A percentile compares a stretch with the other conserved stretches of the same genome.
phyloP scores from a whole-genome alignment of 257 asterid species.

The Gardenia jasminoides region DNA sequence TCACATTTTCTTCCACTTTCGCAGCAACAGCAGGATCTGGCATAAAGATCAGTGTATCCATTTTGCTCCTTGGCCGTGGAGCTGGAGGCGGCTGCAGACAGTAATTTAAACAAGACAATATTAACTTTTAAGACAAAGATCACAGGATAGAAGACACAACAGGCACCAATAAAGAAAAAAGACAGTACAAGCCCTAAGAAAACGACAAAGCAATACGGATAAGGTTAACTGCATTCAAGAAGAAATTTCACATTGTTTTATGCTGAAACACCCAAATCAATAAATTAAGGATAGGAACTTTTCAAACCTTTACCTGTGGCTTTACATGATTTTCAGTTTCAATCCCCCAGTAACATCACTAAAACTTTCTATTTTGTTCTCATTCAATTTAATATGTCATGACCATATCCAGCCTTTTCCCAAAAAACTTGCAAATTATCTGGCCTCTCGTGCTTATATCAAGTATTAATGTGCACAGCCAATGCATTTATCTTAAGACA shows the following conservation, averaged over 20 bases:
- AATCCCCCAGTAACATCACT: neutral
- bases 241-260: neutral
- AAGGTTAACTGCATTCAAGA: neutral
- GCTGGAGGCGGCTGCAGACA: constrained; percentile 83
- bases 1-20: constrained; percentile 35
- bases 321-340: no score
- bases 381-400: neutral
- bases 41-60: constrained; percentile 79
- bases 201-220: neutral
- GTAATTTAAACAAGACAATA: neutral
- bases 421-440: neutral
- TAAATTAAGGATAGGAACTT: constrained; percentile 3
- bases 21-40: constrained; percentile 54
- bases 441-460: neutral
- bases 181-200: neutral
- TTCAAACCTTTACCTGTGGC: neutral
- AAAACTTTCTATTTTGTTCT: neutral
- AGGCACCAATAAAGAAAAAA: neutral
- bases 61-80: constrained; percentile 78
- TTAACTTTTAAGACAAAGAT: neutral
- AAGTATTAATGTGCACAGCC: no score
- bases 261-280: neutral
- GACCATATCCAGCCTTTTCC: neutral
- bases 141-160: neutral
- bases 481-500: neutral